Percentiles rank a stretch among this genome's conserved stretches.
phyloP scores from a whole-genome alignment of 192 early-diverging fungal genomes.

The Phlyctochytrium planicorne region DNA sequence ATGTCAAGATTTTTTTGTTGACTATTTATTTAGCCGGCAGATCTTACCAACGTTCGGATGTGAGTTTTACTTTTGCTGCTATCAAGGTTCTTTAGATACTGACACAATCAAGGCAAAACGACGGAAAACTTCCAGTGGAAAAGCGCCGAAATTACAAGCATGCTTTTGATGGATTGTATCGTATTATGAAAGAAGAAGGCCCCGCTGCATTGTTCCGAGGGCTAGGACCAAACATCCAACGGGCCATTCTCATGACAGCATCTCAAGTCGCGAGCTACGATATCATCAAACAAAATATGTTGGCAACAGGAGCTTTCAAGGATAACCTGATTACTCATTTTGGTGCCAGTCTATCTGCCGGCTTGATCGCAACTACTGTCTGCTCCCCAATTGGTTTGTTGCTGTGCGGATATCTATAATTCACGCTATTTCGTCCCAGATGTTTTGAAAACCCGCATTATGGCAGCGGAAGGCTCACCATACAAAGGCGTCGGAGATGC shows the following conservation, averaged over 20 bases:
- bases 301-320: conserved; percentile 16
- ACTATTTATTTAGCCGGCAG: not conserved
- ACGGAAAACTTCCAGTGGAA: conserved; percentile 33
- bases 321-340: conserved; percentile 29
- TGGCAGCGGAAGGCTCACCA: conserved; percentile 14
- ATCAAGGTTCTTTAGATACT: not conserved
- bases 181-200: conserved; percentile 34
- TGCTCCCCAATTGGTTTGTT: not conserved
- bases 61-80: too few relatives aligned
- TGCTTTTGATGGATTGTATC: conserved; percentile 34
- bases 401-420: not conserved
- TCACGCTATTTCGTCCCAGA: conserved; percentile 19
- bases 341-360: conserved; percentile 17
- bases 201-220: conserved; percentile 28
- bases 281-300: conserved; percentile 17
- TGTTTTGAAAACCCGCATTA: conserved; percentile 34
- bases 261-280: conserved; percentile 29
- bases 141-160: conserved; percentile 30
- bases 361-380: conserved; percentile 33
- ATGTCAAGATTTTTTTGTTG: not conserved
- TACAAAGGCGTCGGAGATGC: conserved; percentile 22
- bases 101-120: conserved; percentile 32
- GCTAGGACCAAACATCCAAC: conserved; percentile 32
- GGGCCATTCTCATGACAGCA: conserved; percentile 40
- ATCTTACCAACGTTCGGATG: conserved; percentile 3